These are phyloP conservation scores for Curvularia sp. DNA, from an alignment of 2,329 filamentous ascomycete species.

Conservation along the genomic window DNA sequence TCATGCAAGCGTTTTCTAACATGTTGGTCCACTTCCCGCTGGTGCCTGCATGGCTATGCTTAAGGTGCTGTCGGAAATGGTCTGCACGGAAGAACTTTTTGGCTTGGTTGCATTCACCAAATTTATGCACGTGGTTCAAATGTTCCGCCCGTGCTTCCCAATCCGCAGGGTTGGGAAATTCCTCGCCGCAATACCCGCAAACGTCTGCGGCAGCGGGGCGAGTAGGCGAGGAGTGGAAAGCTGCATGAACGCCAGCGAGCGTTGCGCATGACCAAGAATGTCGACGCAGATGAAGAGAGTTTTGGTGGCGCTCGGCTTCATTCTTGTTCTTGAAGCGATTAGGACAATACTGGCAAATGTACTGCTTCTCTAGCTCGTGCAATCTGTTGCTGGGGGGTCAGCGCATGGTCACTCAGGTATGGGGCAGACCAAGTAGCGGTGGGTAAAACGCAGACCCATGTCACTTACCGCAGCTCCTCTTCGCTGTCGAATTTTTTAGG, in stretches of 20 bases:
- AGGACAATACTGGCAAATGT: constrained; percentile 88
- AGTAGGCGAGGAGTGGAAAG: constrained; percentile 82
- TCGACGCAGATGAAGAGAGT: constrained; percentile 87
- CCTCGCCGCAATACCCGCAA: constrained; percentile 94
- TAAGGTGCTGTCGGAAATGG: constrained; percentile 96
- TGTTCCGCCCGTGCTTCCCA: constrained; percentile 89
- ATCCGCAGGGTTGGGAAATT: constrained; percentile 85
- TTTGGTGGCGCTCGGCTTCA: constrained; percentile 94
- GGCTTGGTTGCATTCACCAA: constrained; percentile 94
- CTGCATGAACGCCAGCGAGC: constrained; percentile 73
- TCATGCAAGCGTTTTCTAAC: constrained; percentile 95
- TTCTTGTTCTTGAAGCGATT: constrained; percentile 99
- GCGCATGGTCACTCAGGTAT: constrained; percentile 23
- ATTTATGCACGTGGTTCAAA: constrained; percentile 91
- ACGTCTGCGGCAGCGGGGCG: constrained; percentile 71
- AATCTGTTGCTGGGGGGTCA: constrained; percentile 61
- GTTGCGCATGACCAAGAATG: constrained; percentile 98
- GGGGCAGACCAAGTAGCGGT: constrained; percentile 34
- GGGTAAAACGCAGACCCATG: constrained; percentile 28
- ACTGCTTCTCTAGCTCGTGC: constrained; percentile 95
- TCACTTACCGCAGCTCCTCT: constrained; percentile 80
- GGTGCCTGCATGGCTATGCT: constrained; percentile 94
- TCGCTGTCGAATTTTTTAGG: constrained; percentile 91
- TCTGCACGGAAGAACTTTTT: constrained; percentile 99
- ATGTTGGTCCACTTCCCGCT: constrained; percentile 99